A percentile compares a stretch with the other conserved stretches of the same genome.
Conservation (phyloP, 2,329 filamentous ascomycete genomes). For the Colletotrichum euphorbiae region DNA sequence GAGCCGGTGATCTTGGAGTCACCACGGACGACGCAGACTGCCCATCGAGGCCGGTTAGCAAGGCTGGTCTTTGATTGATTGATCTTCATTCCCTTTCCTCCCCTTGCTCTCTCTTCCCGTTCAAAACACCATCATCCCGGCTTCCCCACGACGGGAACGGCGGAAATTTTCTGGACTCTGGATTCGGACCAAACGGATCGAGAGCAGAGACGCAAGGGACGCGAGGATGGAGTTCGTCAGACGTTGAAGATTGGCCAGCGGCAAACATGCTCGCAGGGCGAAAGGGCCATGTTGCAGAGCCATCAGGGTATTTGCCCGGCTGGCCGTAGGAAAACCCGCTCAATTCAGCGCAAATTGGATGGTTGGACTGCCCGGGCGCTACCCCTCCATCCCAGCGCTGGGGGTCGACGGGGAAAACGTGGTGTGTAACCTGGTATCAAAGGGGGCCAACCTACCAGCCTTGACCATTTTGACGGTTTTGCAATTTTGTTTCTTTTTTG, state of each 20-base stretch:
- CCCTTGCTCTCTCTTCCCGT: background rate
- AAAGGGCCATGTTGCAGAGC: slow-evolving; percentile 40
- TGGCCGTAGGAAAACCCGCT: slow-evolving; percentile 62
- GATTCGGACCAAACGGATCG: slow-evolving; percentile 23
- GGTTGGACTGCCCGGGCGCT: slow-evolving; percentile 46
- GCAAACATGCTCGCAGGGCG: slow-evolving; percentile 12
- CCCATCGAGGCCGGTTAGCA: slow-evolving; percentile 34
- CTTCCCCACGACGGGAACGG: slow-evolving; percentile 31
- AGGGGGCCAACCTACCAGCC: slow-evolving; percentile 77
- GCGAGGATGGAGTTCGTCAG: slow-evolving; percentile 17
- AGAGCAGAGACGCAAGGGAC: slow-evolving; percentile 24
- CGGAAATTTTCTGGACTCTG: slow-evolving; percentile 3
- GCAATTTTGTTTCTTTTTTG: slow-evolving; percentile 46
- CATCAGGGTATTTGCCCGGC: slow-evolving; percentile 48
- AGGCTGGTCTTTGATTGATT: slow-evolving; percentile 38
- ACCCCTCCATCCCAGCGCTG: slow-evolving; percentile 42
- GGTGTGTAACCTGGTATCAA: slow-evolving; percentile 42
- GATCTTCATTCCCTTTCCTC: slow-evolving; percentile 33
- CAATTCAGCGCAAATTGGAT: slow-evolving; percentile 63
- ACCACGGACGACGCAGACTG: slow-evolving; percentile 97
- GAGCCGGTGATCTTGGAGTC: slow-evolving; percentile 95
- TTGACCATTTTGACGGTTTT: slow-evolving; percentile 93
- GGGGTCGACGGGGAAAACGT: slow-evolving; percentile 40
- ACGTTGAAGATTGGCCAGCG: slow-evolving; percentile 36
- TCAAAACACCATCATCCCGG: slow-evolving; percentile 1